A percentile compares a stretch with the other conserved stretches of the same genome.
phyloP scores from a whole-genome alignment of 148 eudicot genomes.

The Beta vulgaris region DNA sequence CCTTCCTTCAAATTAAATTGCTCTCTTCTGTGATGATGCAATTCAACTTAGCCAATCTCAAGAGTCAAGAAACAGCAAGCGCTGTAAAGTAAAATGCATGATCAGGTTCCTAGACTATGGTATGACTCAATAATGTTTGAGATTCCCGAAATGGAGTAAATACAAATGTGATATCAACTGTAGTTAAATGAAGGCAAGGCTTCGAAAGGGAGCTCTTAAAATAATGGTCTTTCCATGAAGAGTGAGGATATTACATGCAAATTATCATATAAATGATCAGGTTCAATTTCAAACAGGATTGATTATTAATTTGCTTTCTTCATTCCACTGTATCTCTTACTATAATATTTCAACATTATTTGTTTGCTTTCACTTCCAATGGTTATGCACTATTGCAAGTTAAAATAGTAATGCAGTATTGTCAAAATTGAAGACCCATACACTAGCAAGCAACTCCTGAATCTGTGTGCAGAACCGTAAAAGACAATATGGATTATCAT shows the following conservation, averaged over 20 bases:
- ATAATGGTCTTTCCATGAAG: too few species aligned
- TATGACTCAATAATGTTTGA: not conserved
- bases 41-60: not conserved
- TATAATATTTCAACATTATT: too few species aligned
- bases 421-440: not conserved
- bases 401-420: too few species aligned
- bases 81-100: not conserved
- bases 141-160: not conserved
- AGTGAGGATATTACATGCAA: too few species aligned
- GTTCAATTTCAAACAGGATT: too few species aligned
- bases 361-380: too few species aligned
- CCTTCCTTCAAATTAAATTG: not conserved
- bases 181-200: too few species aligned
- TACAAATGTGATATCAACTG: not conserved
- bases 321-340: too few species aligned
- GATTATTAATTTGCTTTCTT: too few species aligned
- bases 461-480: not conserved
- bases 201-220: too few species aligned
- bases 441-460: not conserved
- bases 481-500: not conserved
- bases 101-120: not conserved
- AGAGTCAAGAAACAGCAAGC: conserved; percentile 1
- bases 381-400: too few species aligned
- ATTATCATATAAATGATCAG: too few species aligned
- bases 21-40: not conserved